Conservation (phyloP, 2,329 filamentous ascomycete genomes). For the Paecilomyces variotii region DNA sequence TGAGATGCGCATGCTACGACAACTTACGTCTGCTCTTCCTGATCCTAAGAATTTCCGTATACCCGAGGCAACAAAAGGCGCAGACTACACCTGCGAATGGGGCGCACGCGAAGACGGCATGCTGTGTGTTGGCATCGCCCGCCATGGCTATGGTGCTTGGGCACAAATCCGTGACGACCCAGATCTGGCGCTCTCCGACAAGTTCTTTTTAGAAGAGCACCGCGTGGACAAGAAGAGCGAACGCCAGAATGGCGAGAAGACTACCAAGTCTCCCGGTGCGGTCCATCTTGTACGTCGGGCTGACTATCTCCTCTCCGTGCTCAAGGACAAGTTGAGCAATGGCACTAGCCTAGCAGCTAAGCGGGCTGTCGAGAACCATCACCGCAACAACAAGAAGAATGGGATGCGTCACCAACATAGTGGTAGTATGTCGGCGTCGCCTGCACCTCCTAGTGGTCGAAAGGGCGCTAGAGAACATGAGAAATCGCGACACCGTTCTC, state of each 20-base stretch:
- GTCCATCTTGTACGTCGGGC: slow-evolving; percentile 92
- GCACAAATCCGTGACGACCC: slow-evolving; percentile 84
- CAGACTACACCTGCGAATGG: slow-evolving; percentile 88
- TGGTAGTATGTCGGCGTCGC: slow-evolving; percentile 37
- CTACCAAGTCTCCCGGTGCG: slow-evolving; percentile 79
- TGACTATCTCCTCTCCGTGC: slow-evolving; percentile 89
- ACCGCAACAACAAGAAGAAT: slow-evolving; percentile 82
- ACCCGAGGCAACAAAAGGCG: slow-evolving; percentile 82
- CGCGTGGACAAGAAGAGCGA: slow-evolving; percentile 97
- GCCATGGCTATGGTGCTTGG: slow-evolving; percentile 95
- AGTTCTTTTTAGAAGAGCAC: slow-evolving; percentile 94
- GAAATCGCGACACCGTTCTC: slow-evolving; percentile 32
- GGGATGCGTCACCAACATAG: slow-evolving; percentile 23
- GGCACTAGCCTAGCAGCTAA: slow-evolving; percentile 55
- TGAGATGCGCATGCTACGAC: slow-evolving; percentile 76
- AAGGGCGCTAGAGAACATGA: slow-evolving; percentile 37
- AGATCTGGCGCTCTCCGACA: slow-evolving; percentile 77
- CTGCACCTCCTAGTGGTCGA: slow-evolving; percentile 34
- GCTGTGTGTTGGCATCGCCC: slow-evolving; percentile 87
- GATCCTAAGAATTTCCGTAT: slow-evolving; percentile 79
- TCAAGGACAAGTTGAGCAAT: slow-evolving; percentile 79
- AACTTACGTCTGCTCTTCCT: slow-evolving; percentile 55
- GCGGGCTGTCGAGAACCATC: slow-evolving; percentile 80
- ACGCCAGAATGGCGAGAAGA: slow-evolving; percentile 55
- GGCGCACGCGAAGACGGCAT: slow-evolving; percentile 91